Evolutionary conservation across 1,284 basidiomycete genomes (phyloP), one percentile per base, ranked within the genome.

Genomic region (Moniliella sp.): DNA sequence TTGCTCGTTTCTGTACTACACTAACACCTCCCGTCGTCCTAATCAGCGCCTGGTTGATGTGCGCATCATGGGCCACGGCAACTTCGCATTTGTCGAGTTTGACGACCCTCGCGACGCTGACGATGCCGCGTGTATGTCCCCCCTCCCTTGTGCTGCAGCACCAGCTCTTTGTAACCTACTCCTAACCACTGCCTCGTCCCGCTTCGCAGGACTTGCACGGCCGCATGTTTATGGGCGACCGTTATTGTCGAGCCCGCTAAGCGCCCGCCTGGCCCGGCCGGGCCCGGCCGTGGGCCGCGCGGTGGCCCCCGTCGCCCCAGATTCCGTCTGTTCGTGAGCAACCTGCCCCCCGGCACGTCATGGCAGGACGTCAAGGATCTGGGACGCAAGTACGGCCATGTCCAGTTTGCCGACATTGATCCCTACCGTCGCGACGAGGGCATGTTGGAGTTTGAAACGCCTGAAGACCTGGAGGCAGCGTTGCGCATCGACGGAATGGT

Each of bases 351-450:
- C 64, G 71, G 80, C 43, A 80, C 84, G 15, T 74, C 81, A 42
- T 91, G 83, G 83, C 84, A 93, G 65, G 88, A 97, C 63, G 72
- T 97, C 44, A 94, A 97, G 56, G 88, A 94, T 61, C 72, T 94
- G 30, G 93, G 94, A 62, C 75, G 88, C 31, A 77, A 80, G 45
- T 79, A 83, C 1, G 88, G 88, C 29, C 19, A 16, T 7, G 31
- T 32, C 23, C 25, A 21, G 1, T 59, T 53, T 30, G 50, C 56
- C 25, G 54, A 59, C 28, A 48, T 59, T 27, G 50, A 52, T 32
- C 40, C 46, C 12, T 26, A 33, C n/a, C 46, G 51, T 15, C 48
- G 54, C 5, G 56, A 56, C 15, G 50, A 59, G 33, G 56, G 56
- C 31, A 42, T 51, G 15, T 42, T 59, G 25, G 56, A 59, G 43